A percentile compares a stretch with the other conserved stretches of the same genome.
Conservation (phyloP, 495 filamentous ascomycete genomes). For the Cercophora samala region DNA sequence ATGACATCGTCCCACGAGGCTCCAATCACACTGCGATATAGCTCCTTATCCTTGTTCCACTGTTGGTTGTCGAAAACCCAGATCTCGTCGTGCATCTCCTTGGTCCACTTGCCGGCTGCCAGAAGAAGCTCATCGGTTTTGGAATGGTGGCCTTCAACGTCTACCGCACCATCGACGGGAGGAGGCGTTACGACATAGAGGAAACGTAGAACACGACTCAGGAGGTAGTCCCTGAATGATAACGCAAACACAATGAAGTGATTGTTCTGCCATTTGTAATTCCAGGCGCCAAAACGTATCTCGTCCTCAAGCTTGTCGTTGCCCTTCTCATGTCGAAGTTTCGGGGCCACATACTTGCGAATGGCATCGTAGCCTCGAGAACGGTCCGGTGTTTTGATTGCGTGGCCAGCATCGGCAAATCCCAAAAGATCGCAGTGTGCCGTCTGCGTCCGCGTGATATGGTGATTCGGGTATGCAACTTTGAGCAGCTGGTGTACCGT, state of each 20-base stretch:
- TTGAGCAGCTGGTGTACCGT: not conserved
- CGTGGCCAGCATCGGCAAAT: conserved; percentile 30
- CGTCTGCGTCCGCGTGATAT: not conserved
- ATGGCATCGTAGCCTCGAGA: conserved; percentile 11
- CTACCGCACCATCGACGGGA: conserved; percentile 12
- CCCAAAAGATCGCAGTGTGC: conserved; percentile 22
- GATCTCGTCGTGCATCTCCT: conserved; percentile 53
- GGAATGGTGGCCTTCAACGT: conserved; percentile 4
- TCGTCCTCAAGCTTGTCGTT: conserved; percentile 11
- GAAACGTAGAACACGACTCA: conserved; percentile 20
- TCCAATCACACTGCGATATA: conserved; percentile 53
- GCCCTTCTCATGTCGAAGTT: not conserved
- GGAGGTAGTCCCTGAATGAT: conserved; percentile 35
- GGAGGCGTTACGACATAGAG: conserved; percentile 42
- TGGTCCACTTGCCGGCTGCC: conserved; percentile 40
- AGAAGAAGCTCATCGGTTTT: conserved; percentile 49
- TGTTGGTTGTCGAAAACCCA: conserved; percentile 53
- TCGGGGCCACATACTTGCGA: conserved; percentile 21
- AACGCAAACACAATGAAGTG: conserved; percentile 43
- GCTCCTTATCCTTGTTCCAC: conserved; percentile 52
- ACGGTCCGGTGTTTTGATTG: conserved; percentile 17
- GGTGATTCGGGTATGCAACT: not conserved
- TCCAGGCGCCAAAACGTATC: conserved; percentile 23
- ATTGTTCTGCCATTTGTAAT: conserved; percentile 40
- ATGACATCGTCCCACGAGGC: conserved; percentile 58